These are phyloP conservation scores for Corymbia calophylla DNA, from an alignment of 441 rosid genomes.

Conservation along the genomic window DNA sequence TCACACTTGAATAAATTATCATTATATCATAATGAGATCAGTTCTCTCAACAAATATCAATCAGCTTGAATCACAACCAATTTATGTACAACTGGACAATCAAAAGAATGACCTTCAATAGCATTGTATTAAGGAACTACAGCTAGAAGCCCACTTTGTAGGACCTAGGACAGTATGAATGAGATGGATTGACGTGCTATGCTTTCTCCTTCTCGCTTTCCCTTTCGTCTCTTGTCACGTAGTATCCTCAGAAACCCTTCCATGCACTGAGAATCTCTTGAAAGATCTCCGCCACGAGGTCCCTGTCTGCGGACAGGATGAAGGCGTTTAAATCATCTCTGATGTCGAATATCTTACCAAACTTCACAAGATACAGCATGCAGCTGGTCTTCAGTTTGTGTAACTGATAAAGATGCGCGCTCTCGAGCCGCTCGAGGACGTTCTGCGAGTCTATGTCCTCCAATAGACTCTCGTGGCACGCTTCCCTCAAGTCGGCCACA, in stretches of 20 bases:
- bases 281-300: slow-evolving; percentile 71
- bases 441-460: slow-evolving; percentile 79
- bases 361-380: slow-evolving; percentile 83
- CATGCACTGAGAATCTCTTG: slow-evolving; percentile 72
- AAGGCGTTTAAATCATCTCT: slow-evolving; percentile 62
- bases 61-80: background rate
- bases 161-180: background rate
- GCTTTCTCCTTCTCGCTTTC: background rate
- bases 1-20: background rate
- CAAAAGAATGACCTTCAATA: background rate
- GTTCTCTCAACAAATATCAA: background rate
- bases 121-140: background rate
- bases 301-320: slow-evolving; percentile 72
- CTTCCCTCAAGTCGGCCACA: slow-evolving; percentile 68
- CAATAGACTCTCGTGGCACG: slow-evolving; percentile 72
- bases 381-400: slow-evolving; percentile 68
- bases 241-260: slow-evolving; percentile 66
- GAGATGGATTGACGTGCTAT: background rate
- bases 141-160: background rate
- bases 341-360: slow-evolving; percentile 83
- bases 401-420: slow-evolving; percentile 55
- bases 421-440: slow-evolving; percentile 81
- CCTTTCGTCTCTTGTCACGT: background rate
- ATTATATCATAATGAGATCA: background rate
- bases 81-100: background rate